Base-by-base conservation (phyloP, 495 filamentous ascomycete species). In the Sphaerosporella brunnea region DNA sequence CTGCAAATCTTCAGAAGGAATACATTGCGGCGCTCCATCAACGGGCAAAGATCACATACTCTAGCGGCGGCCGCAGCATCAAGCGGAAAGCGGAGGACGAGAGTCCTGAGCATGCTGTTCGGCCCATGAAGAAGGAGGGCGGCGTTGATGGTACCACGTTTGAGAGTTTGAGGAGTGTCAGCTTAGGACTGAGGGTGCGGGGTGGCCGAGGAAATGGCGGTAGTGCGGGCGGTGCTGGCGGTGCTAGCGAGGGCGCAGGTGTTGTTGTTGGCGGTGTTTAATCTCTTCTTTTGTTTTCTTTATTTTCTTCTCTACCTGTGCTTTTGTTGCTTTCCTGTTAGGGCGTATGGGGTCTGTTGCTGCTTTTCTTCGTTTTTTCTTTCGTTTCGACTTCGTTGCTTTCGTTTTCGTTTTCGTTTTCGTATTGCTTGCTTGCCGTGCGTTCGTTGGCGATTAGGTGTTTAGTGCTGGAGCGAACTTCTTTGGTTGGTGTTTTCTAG, bases 31-130 rank as follows among this genome's bases (percentile, higher is more conserved):
- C 16, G 15, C 44, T 9, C 23, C 32, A 32, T 13, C 41, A 19
- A 16, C 39, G 25, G 20, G 18, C 36, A 5, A 59, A 59, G 32
- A 49, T 58, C 5, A 58, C 51, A 7, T 59, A 59, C 23, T 58
- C 51, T 4, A 48, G 48, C 13, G 48, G 44, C 18, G 58, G 50
- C 23, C 58, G 56, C 40, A 59, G 49, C 36, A 51, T 58, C 38
- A 58, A 58, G 48, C 34, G 55, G 24, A 59, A 59, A 36, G 56
- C 55, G 4, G 56, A 59, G 8, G 56, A 58, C 8, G 47, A 58
- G 19, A 50, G 15, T 35, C 46, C 49, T n/a, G 51, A 40, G 16
- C 42, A 37, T 4, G 16, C 23, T 7, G 45, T 49, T 8, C 36
- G 16, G 13, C 48, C 47, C n/a, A 26, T 25, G 15, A 40, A 18